Percentiles rank a stretch among this genome's conserved stretches.
Conservation (phyloP, 2,329 filamentous ascomycete species). For the Penicillium occitanis region DNA sequence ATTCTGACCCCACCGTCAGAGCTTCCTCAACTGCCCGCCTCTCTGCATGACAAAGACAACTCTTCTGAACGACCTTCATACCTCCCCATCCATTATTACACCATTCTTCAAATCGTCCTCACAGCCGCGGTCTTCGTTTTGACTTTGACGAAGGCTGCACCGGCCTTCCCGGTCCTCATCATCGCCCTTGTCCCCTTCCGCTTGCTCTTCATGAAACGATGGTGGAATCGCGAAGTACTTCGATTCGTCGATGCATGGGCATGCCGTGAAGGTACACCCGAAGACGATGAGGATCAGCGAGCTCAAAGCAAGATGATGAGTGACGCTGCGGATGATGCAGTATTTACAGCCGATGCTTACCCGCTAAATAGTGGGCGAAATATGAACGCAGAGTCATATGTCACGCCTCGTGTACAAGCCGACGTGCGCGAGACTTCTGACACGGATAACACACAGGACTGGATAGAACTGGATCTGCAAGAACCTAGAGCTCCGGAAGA, state of each 20-base stretch:
- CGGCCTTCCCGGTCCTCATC: conserved; percentile 64
- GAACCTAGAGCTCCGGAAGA: neutral
- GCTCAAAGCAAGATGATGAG: conserved; percentile 10
- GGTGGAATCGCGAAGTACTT: conserved; percentile 61
- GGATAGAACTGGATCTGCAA: conserved; percentile 10
- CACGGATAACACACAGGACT: conserved; percentile 4
- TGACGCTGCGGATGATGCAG: conserved; percentile 7
- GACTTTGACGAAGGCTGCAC: conserved; percentile 62
- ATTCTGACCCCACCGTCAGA: conserved; percentile 57
- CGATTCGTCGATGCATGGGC: conserved; percentile 52
- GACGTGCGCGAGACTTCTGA: neutral
- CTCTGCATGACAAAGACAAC: conserved; percentile 24
- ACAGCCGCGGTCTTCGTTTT: conserved; percentile 63
- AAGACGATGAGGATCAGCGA: conserved; percentile 45
- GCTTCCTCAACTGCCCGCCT: conserved; percentile 49
- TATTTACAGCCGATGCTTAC: conserved; percentile 18
- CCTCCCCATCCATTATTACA: conserved; percentile 59
- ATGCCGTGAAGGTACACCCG: conserved; percentile 55
- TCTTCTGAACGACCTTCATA: conserved; percentile 47
- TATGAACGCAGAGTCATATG: neutral
- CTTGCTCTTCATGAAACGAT: conserved; percentile 58
- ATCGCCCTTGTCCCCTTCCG: conserved; percentile 64
- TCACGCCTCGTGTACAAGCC: neutral
- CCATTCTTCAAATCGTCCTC: conserved; percentile 57
- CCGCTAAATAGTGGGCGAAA: conserved; percentile 13